Evolutionary conservation across 345 rosid species (phyloP), one percentile per base, ranked within the genome.

Genomic region (Passiflora organensis): DNA sequence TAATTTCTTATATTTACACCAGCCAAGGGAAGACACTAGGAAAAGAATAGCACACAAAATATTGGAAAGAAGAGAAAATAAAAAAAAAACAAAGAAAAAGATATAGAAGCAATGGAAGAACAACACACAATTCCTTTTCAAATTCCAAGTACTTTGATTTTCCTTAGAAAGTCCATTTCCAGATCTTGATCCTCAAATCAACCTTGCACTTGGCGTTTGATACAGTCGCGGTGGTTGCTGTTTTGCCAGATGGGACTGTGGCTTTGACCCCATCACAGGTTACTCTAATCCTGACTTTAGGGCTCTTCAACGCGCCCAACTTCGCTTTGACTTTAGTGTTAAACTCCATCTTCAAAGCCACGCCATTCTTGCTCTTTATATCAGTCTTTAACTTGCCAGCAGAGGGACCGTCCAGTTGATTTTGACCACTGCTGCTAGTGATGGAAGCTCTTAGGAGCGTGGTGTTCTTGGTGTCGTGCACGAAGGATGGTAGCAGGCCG

Each of bases 161-260:
- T 47, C 6, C 22, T 43, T 13, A 68, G 43, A 91, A 73, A 48
- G 82, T 80, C 82, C 85, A 76, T 46, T 84, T 87, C 97, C 96
- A 91, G 75, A 91, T 79, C 88, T 84, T 91, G 71, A 87, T 47
- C 63, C 82, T 79, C 51, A 78, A 60, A 56, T 91, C 95, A 60
- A 80, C 95, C 81, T 85, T 80, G 71, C 97, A 91, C 46, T 78
- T 80, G 3, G 73, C 88, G 20, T 74, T 69, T 23, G 79, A 59
- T 6, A 81, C 81, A 28, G 78, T 69, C 14, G 82, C 96, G 19
- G 75, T 52, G 2, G 86, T 63, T 23, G 95, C 67, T 34, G 58
- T 56, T 51, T 82, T 80, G 53, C 97, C 95, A 0, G 74, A 59
- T 1, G 96, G 96, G 58, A 59, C 76, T 11, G 60, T 49, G 10